Evolutionary conservation across 106 monocot genomes (phyloP).

Genomic region (Acorus gramineus): DNA sequence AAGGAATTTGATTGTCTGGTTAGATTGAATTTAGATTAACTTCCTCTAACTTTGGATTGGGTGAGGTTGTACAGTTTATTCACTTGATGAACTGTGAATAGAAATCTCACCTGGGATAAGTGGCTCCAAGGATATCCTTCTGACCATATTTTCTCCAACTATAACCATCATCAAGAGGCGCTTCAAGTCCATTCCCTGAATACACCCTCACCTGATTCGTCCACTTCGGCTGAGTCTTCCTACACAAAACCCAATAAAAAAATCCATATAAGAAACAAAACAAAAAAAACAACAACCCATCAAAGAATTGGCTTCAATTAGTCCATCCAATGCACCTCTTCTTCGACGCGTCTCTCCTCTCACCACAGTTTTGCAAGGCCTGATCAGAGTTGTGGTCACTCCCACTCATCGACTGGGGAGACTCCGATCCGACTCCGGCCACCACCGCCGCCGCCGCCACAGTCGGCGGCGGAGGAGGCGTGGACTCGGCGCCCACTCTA

Average conservation of each 20-base stretch:
- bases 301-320: background rate
- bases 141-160: constrained; percentile 69
- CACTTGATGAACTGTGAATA: too few relatives aligned
- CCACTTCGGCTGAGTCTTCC: constrained; percentile 22
- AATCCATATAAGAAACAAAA: background rate
- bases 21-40: too few relatives aligned
- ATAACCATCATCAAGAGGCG: constrained; percentile 28
- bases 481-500: background rate
- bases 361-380: constrained; percentile 9
- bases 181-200: constrained; percentile 11
- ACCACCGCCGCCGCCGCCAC: background rate
- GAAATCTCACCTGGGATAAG: constrained; percentile 35
- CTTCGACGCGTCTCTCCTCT: constrained; percentile 26
- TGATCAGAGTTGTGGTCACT: constrained; percentile 5
- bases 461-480: background rate
- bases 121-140: constrained; percentile 46
- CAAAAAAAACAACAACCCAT: too few relatives aligned
- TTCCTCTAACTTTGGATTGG: too few relatives aligned
- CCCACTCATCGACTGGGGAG: constrained; percentile 9
- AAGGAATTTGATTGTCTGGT: too few relatives aligned
- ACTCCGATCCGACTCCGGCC: background rate
- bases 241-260: background rate
- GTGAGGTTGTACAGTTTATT: too few relatives aligned
- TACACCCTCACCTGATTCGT: constrained; percentile 10
- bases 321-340: constrained; percentile 30